phyloP scores from a whole-genome alignment of 225 moss, liverwort and hornwort genomes.

The Antitrichia curtipendula region DNA sequence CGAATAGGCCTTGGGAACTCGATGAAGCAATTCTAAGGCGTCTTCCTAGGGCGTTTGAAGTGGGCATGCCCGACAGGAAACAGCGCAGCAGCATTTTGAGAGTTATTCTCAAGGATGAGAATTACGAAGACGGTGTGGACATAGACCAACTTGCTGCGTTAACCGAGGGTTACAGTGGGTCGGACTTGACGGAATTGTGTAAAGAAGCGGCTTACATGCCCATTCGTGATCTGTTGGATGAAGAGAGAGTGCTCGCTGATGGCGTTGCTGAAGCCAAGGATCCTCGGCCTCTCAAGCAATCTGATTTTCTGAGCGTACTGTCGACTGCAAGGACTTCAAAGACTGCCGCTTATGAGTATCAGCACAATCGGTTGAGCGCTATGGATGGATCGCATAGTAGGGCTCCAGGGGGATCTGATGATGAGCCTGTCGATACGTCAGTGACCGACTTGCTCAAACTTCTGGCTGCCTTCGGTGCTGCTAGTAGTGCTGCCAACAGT shows the following conservation, averaged over 20 bases:
- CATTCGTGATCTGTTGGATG: constrained; percentile 35
- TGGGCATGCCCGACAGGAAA: constrained; percentile 66
- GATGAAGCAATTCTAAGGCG: constrained; percentile 89
- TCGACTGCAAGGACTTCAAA: constrained; percentile 30
- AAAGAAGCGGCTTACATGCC: constrained; percentile 46
- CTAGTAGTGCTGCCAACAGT: constrained; percentile 19
- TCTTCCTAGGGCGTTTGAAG: constrained; percentile 53
- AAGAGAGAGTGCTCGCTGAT: constrained; percentile 15
- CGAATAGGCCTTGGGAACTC: constrained; percentile 85
- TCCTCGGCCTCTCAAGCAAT: constrained; percentile 28
- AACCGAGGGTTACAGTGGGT: constrained; percentile 80
- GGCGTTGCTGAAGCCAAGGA: background rate
- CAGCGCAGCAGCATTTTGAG: constrained; percentile 67
- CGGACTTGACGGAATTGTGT: constrained; percentile 56
- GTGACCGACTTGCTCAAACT: constrained; percentile 37
- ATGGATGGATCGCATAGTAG: constrained; percentile 17
- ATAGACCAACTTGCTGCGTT: constrained; percentile 54
- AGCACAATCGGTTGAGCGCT: constrained; percentile 18
- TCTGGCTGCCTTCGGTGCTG: constrained; percentile 40
- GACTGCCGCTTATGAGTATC: constrained; percentile 40
- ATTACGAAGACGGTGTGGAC: constrained; percentile 46
- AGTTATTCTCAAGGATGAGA: constrained; percentile 62
- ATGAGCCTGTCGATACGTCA: constrained; percentile 22
- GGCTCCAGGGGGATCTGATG: constrained; percentile 8
- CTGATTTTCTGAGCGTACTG: constrained; percentile 31